phyloP scores from a whole-genome alignment of 176 grass and related monocot species.

The Phragmites australis region DNA sequence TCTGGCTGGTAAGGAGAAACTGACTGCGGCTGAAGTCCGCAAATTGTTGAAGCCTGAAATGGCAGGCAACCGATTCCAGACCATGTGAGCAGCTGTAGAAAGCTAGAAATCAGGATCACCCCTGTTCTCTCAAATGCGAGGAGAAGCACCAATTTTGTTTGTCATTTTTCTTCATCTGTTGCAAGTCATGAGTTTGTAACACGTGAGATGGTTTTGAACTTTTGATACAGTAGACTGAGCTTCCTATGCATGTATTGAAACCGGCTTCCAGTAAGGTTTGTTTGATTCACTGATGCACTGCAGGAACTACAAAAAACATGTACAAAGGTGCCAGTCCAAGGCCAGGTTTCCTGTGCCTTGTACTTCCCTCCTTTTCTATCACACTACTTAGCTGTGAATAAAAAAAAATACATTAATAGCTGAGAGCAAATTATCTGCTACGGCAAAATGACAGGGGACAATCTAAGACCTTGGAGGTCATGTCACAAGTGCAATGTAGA shows the following conservation, averaged over 20 bases:
- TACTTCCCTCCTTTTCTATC: not conserved
- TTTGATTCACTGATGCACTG: not conserved
- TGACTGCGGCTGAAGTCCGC: slow-evolving; percentile 64
- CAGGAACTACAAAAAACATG: not conserved
- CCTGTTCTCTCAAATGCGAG: slow-evolving; percentile 31
- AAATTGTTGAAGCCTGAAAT: slow-evolving; percentile 65
- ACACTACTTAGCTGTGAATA: not conserved
- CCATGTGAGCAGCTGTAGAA: slow-evolving; percentile 13
- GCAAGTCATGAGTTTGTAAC: slow-evolving; percentile 17
- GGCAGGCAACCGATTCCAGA: slow-evolving; percentile 25
- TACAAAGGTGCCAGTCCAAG: not conserved
- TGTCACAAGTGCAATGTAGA: not conserved
- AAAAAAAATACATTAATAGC: too few relatives aligned
- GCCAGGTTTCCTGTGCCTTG: not conserved
- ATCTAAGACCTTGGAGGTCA: not conserved
- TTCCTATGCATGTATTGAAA: not conserved
- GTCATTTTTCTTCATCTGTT: not conserved
- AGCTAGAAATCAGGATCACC: not conserved
- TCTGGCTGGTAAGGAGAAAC: slow-evolving; percentile 72
- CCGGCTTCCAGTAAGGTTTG: not conserved
- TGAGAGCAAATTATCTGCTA: too few relatives aligned
- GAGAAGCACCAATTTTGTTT: slow-evolving; percentile 39
- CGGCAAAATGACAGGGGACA: not conserved
- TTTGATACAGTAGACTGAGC: not conserved
- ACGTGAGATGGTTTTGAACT: not conserved